phyloP scores from a whole-genome alignment of 2,329 filamentous ascomycete species.

The Trichoderma afroharzianum region DNA sequence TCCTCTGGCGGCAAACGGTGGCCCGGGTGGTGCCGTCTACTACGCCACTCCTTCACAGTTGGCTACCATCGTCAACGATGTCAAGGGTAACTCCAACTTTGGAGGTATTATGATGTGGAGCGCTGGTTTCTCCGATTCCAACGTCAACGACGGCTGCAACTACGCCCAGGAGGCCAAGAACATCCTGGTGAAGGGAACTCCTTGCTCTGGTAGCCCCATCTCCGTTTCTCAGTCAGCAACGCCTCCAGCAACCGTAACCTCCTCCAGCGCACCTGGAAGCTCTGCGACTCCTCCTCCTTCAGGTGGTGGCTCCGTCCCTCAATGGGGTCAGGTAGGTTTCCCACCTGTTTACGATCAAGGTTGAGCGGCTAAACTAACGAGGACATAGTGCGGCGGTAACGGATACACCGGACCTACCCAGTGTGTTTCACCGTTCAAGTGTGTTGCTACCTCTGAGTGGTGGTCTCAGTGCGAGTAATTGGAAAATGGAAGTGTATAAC shows the following conservation, averaged over 20 bases:
- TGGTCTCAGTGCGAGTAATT: conserved; percentile 26
- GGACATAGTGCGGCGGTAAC: conserved; percentile 23
- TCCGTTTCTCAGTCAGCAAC: background rate
- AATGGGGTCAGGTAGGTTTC: conserved; percentile 15
- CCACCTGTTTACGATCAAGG: conserved; percentile 20
- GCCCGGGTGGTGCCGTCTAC: conserved; percentile 23
- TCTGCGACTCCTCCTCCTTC: background rate
- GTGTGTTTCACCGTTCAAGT: conserved; percentile 25
- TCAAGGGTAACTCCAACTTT: conserved; percentile 30
- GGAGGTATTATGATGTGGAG: conserved; percentile 32
- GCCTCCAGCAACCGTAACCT: background rate
- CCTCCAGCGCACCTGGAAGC: background rate
- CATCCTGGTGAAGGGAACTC: conserved; percentile 8
- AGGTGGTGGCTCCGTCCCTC: conserved; percentile 16
- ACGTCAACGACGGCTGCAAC: conserved; percentile 23
- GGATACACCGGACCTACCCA: conserved; percentile 24
- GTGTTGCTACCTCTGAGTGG: conserved; percentile 21
- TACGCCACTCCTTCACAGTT: conserved; percentile 28
- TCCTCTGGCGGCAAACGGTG: conserved; percentile 21
- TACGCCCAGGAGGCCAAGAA: conserved; percentile 10
- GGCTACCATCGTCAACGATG: conserved; percentile 27
- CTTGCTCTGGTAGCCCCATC: conserved; percentile 9
- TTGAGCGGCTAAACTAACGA: background rate
- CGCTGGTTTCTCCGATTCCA: conserved; percentile 33
- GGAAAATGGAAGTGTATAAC: background rate